These are phyloP conservation scores for Aspergillus incahuasiensis DNA, from an alignment of 495 filamentous ascomycete species.

Conservation along the genomic window DNA sequence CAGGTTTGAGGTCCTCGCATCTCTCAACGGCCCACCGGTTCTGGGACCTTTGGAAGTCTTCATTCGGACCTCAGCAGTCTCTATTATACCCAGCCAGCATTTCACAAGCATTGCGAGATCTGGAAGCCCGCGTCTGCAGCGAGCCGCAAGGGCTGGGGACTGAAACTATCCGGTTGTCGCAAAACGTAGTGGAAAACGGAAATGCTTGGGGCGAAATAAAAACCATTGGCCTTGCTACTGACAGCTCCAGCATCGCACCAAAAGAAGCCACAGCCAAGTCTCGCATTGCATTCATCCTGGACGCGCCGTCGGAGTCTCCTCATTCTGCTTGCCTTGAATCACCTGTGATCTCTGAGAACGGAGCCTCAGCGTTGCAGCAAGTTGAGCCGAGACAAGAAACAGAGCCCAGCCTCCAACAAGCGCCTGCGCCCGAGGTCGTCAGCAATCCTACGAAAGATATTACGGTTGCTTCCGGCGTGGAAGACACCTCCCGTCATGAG, in stretches of 20 bases:
- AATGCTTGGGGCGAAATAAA: neutral
- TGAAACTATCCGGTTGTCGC: neutral
- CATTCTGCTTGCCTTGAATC: constrained; percentile 18
- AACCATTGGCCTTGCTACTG: neutral
- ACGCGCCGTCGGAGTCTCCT: constrained; percentile 10
- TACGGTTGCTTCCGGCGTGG: neutral
- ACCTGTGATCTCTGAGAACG: constrained; percentile 17
- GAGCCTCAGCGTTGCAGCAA: constrained; percentile 4
- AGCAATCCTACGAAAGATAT: neutral
- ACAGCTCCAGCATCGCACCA: constrained; percentile 11
- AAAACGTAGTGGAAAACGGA: neutral
- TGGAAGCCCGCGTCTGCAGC: constrained; percentile 46
- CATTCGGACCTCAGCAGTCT: constrained; percentile 44
- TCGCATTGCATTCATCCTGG: constrained; percentile 15
- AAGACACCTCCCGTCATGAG: constrained; percentile 51
- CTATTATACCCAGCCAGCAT: constrained; percentile 47
- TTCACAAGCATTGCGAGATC: constrained; percentile 40
- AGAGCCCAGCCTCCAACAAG: constrained; percentile 17
- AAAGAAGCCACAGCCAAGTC: constrained; percentile 15
- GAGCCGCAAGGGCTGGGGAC: constrained; percentile 24
- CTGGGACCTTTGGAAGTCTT: constrained; percentile 55
- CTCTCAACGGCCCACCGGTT: constrained; percentile 48
- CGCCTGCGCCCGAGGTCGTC: neutral
- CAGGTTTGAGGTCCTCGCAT: constrained; percentile 54
- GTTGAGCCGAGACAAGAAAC: constrained; percentile 3